Evolutionary conservation across 352 stramenopile species (phyloP), one percentile per base, ranked within the genome.

Genomic region (Pseudoperonospora humuli): DNA sequence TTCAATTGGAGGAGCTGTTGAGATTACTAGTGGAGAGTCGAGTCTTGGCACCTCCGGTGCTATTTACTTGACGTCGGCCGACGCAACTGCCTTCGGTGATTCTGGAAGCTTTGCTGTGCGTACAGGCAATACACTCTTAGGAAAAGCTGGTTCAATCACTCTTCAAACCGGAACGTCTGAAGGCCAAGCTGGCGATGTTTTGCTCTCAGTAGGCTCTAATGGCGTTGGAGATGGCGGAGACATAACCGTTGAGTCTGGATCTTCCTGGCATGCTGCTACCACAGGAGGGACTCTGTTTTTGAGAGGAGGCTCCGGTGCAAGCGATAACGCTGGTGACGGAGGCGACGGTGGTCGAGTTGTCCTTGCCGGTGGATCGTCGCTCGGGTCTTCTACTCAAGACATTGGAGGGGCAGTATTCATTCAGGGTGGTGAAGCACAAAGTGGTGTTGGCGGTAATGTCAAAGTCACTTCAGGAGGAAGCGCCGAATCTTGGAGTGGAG

Each of bases 311-410:
- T 58, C 55, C 20, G 78, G 78, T 19, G 57, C 60, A 32, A 86
- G 77, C 44, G 67, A 82, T 23, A 86, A 82, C 45, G 71, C 72
- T 47, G 77, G 74, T 17, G 74, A 90, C 29, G 77, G 77, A 32
- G 77, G 77, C 10, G 72, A 90, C 33, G 77, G 77, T 7, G 77
- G 77, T 19, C 43, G 58, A 25, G 56, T 86, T 28, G 43, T 57
- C 18, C 24, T 90, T 20, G 45, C 37, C 21, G 77, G 70, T 39
- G 77, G 77, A n/a, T 61, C 38, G 10, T 85, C 72, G 0, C 45
- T 70, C 17, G 77, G 77, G 39, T 54, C 58, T 20, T 75, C 77
- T 28, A 51, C 61, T 35, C 61, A 76, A 52, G 75, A 90, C 47
- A 25, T 21, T 39, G 77, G 61, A n/a, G 77, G 77, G 6, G 62